Base-by-base conservation (phyloP, 108 stramenopile genomes). In the Conticribra weissflogii region DNA sequence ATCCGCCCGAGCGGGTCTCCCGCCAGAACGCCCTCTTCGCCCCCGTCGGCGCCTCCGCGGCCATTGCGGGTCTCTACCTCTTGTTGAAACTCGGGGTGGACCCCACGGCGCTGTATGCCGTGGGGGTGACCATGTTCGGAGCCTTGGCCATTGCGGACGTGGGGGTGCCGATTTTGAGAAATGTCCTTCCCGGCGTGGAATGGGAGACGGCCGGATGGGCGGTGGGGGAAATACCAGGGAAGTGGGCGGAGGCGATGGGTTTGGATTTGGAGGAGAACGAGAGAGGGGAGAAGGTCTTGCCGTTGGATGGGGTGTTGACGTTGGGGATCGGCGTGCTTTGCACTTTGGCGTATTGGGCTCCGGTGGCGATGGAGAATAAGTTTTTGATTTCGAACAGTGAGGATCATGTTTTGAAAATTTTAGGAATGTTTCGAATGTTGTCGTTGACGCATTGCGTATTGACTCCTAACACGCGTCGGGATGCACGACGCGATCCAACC, bases 81-180 rank as follows among this genome's bases (percentile, higher is more conserved):
- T 60, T 79, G 72, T 45, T 79, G 28, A 79, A 79, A 68, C 28
- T 47, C 33, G 72, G 72, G 25, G 52, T 79, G 32, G 78, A 79
- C n/a, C 54, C 59, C 0, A 74, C 78, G 19, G 30, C 72, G 2
- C 17, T 79, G 27, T 79, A 79, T 31, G 72, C 71, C 5, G 59
- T 74, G 24, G 45, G 36, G 18, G 72, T 68, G 14, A 79, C 72
- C 24, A n/a, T 79, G 1, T 79, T 79, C 41, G 78, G 78, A 33
- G 78, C 65, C 8, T 41, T 74, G 58, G 65, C 66, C 3, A 72
- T 79, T 24, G 68, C 72, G 31, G 78, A 79, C 45, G 61, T 79
- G 27, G 72, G 71, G n/a, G 72, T 79, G 21, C 72, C 78, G 27
- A 28, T 74, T 15, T 44, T 79, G 25, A 48, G 74, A 33, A 75